phyloP scores from a whole-genome alignment of 129 eudicot species.

The Artemisia argyi region DNA sequence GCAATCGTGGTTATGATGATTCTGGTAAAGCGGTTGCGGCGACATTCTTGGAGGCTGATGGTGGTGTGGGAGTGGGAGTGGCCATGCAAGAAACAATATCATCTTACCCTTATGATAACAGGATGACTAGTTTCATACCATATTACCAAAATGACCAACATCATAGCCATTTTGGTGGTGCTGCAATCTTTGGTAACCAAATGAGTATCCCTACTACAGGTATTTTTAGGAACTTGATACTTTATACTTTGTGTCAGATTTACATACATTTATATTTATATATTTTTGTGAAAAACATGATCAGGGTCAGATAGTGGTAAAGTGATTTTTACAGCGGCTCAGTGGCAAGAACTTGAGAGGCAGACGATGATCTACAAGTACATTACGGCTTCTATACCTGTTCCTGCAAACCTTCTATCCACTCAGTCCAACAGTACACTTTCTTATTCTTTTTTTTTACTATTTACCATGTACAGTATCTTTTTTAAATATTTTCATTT shows the following conservation, averaged over 20 bases:
- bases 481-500: conserved; percentile 7
- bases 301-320: conserved; percentile 38
- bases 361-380: conserved; percentile 70
- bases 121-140: conserved; percentile 16
- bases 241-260: conserved; percentile 11
- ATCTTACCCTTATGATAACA: conserved; percentile 20
- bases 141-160: conserved; percentile 11
- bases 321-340: conserved; percentile 58
- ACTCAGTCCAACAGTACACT: conserved; percentile 55
- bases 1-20: conserved; percentile 7
- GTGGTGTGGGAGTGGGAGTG: conserved; percentile 51
- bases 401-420: conserved; percentile 58
- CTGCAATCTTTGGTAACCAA: conserved; percentile 11
- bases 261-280: neutral
- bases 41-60: conserved; percentile 35
- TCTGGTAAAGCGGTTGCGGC: neutral
- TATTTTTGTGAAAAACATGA: neutral
- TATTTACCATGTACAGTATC: neutral
- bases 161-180: conserved; percentile 22
- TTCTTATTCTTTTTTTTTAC: conserved; percentile 1
- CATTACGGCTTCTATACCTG: conserved; percentile 61
- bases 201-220: conserved; percentile 26
- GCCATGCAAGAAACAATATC: conserved; percentile 38
- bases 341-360: conserved; percentile 73
- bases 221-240: neutral